Base-by-base conservation (phyloP, 2,329 filamentous ascomycete species). In the Talaromyces verruculosus region DNA sequence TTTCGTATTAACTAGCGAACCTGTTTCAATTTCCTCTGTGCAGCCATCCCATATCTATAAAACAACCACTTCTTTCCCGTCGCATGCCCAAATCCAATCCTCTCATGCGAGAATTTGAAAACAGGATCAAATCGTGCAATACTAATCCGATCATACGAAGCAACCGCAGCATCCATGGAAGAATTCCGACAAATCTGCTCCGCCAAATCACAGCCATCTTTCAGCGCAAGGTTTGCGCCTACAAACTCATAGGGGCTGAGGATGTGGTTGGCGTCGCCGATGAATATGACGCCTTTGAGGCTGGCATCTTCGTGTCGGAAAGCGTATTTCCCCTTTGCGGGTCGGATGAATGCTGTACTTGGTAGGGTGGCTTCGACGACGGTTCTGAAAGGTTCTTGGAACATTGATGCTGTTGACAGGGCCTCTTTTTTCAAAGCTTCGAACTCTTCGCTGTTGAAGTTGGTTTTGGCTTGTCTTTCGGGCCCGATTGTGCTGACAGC, bases 211-310 rank as follows among this genome's bases (percentile, higher is more conserved):
- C 78, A 82, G 0, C 75, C 82, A 68, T 84, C 82, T 61, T 75
- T 78, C 25, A 84, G 67, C 3, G 81, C 82, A 51, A 83, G 67
- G 67, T 83, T 84, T 0, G 81, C 82, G 0, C 83, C 83, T 61
- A 77, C 80, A 0, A 81, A 80, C 7, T 82, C 80, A 72, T 83
- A 84, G 0, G 82, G 80, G 59, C 77, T 83, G 3, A 84, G 74
- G 1, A 82, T 81, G 68, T 84, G 83, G 67, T 84, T 84, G 55
- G 76, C 76, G 68, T 84, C 82, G 7, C 83, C 83, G 25, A 84
- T 80, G 63, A 82, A 84, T 5, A 84, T 69, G 2, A 81, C 74
- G 10, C 69, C 60, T 11, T 69, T 67, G 5, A 69, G 45, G 1
- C 64, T 25, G 3, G 72, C 45, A n/a, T 72, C 69, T 17, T 35